Evolutionary conservation across 345 rosid genomes (phyloP).

Genomic region (Alliaria petiolata): DNA sequence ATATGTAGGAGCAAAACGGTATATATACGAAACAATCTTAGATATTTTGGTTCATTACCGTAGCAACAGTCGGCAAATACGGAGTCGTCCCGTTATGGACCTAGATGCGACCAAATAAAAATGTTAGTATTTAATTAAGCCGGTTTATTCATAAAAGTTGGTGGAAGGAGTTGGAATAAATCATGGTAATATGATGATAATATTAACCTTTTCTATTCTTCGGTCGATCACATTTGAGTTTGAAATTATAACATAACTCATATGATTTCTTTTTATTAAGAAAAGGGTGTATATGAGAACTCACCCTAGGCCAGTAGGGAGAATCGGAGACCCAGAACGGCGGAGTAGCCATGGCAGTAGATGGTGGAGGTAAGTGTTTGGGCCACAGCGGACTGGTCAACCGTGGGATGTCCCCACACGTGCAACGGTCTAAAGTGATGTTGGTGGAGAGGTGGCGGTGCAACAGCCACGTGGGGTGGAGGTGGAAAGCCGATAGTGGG

Average conservation of each 20-base stretch:
- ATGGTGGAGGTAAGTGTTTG: slow-evolving; percentile 42
- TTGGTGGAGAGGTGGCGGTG: slow-evolving; percentile 46
- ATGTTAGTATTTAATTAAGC: background rate
- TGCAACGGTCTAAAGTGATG: slow-evolving; percentile 66
- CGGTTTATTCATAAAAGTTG: background rate
- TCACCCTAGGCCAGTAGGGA: slow-evolving; percentile 29
- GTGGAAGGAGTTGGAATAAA: background rate
- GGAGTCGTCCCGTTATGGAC: slow-evolving; percentile 48
- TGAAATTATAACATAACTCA: background rate
- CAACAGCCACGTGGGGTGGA: background rate
- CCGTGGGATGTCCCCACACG: slow-evolving; percentile 95
- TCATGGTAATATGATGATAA: background rate
- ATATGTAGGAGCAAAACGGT: background rate
- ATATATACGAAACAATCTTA: background rate
- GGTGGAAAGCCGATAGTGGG: slow-evolving; percentile 61
- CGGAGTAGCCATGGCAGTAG: slow-evolving; percentile 29
- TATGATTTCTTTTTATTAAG: background rate
- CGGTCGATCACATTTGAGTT: background rate
- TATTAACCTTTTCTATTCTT: background rate
- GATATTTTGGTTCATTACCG: slow-evolving; percentile 38
- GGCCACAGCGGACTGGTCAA: slow-evolving; percentile 53
- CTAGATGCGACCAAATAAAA: slow-evolving; percentile 20
- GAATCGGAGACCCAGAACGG: slow-evolving; percentile 30
- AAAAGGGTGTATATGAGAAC: background rate
- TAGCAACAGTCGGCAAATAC: slow-evolving; percentile 47